A percentile compares a stretch with the other conserved stretches of the same genome.
Evolutionary conservation across 768 basidiomycete species (phyloP).

Genomic region (Russula dissimulans): DNA sequence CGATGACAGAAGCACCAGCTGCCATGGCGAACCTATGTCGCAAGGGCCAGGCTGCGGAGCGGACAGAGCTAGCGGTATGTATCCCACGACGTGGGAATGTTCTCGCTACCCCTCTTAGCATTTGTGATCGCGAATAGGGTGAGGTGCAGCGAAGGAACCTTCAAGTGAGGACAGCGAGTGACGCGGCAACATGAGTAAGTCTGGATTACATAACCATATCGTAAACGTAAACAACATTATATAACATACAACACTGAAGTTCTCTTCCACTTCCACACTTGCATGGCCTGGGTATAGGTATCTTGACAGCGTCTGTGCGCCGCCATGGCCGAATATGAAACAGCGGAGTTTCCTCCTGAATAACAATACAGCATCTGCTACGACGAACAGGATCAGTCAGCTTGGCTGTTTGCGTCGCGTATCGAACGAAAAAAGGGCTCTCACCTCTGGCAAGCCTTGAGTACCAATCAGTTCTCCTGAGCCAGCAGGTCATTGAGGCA

Average conservation of each 20-base stretch:
- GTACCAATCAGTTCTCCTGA: constrained; percentile 7
- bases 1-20: constrained; percentile 26
- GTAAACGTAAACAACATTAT: no score
- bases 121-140: neutral
- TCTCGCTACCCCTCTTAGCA: constrained; percentile 14
- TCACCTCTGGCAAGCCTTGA: no score
- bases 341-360: neutral
- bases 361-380: neutral
- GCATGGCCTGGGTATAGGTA: no score
- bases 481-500: constrained; percentile 24
- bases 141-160: neutral
- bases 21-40: constrained; percentile 21
- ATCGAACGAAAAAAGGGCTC: no score
- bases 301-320: neutral
- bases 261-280: no score
- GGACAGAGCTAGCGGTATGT: constrained; percentile 10
- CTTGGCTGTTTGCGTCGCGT: no score
- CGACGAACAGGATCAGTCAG: neutral
- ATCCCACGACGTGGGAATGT: constrained; percentile 8
- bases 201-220: no score
- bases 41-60: neutral
- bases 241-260: no score
- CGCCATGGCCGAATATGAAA: neutral
- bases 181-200: neutral
- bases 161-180: neutral